phyloP scores from a whole-genome alignment of 192 early-diverging fungal genomes.

The Podila epigama region DNA sequence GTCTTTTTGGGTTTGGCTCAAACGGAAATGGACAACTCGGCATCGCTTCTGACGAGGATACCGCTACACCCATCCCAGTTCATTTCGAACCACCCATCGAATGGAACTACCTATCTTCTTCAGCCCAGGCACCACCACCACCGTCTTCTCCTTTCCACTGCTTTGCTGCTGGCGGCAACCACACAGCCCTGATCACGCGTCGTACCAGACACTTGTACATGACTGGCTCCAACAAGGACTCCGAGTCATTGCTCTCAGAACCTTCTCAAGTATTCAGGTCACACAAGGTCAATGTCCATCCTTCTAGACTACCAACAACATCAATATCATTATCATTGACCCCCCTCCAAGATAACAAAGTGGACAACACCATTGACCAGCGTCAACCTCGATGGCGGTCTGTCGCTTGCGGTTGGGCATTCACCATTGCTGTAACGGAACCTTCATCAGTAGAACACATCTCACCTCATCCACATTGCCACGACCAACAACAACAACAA shows the following conservation, averaged over 20 bases:
- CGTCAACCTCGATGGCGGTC: conserved; percentile 32
- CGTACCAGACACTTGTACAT: conserved; percentile 45
- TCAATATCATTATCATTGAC: conserved; percentile 1
- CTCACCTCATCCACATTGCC: not conserved
- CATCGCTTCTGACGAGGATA: conserved; percentile 57
- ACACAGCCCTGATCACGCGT: conserved; percentile 60
- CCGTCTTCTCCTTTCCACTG: conserved; percentile 15
- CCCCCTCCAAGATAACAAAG: not conserved
- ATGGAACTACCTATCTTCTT: conserved; percentile 1
- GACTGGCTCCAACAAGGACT: conserved; percentile 56
- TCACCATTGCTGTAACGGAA: conserved; percentile 55
- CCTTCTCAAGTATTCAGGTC: conserved; percentile 11
- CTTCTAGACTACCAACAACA: not conserved
- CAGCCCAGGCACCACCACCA: not conserved
- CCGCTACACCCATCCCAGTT: conserved; percentile 19
- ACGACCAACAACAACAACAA: not conserved
- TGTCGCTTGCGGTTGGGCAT: conserved; percentile 72
- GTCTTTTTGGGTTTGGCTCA: conserved; percentile 65
- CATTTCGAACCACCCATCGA: conserved; percentile 1
- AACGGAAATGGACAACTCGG: conserved; percentile 76
- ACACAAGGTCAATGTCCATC: not conserved
- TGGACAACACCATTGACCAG: not conserved
- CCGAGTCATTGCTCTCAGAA: conserved; percentile 51
- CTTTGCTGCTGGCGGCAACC: conserved; percentile 74
- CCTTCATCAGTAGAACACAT: not conserved